A percentile compares a stretch with the other conserved stretches of the same genome.
Evolutionary conservation across 352 stramenopile genomes (phyloP).

Genomic region (Pythium phragmitis): DNA sequence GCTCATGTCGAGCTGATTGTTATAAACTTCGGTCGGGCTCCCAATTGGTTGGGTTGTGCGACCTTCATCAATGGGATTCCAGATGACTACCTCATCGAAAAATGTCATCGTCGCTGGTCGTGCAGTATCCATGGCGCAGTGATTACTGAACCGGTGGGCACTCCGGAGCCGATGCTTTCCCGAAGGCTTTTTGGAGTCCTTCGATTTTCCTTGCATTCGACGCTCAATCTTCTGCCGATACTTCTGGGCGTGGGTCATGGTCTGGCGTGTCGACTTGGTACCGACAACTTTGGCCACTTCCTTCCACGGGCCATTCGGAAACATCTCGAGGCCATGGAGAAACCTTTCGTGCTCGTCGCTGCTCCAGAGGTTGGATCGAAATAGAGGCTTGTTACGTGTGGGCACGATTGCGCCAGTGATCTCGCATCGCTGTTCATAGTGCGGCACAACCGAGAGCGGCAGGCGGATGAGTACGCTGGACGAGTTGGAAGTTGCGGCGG

Average conservation of each 20-base stretch:
- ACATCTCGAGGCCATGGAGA: background rate
- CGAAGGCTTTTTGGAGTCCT: background rate
- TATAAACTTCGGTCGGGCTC: background rate
- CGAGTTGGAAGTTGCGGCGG: background rate
- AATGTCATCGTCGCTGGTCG: background rate
- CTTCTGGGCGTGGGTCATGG: slow-evolving; percentile 1
- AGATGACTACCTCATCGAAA: background rate
- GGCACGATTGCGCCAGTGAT: background rate
- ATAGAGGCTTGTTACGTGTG: background rate
- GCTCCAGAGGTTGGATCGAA: slow-evolving; percentile 1
- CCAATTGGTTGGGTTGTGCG: background rate
- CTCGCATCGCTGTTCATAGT: background rate
- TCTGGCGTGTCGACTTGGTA: background rate
- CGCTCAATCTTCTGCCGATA: slow-evolving; percentile 4
- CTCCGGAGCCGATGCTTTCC: too few species aligned
- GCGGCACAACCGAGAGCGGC: background rate
- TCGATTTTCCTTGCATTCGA: background rate
- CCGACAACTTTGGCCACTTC: slow-evolving; percentile 2
- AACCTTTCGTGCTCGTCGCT: slow-evolving; percentile 1
- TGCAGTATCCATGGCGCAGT: too few species aligned
- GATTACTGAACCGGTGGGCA: too few species aligned
- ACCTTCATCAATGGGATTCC: background rate
- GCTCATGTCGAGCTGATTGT: background rate
- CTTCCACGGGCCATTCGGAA: background rate
- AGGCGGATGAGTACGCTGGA: background rate